A percentile compares a stretch with the other conserved stretches of the same genome.
These are phyloP conservation scores for Sisymbrium irio DNA, from an alignment of 345 rosid species.

Conservation along the genomic window DNA sequence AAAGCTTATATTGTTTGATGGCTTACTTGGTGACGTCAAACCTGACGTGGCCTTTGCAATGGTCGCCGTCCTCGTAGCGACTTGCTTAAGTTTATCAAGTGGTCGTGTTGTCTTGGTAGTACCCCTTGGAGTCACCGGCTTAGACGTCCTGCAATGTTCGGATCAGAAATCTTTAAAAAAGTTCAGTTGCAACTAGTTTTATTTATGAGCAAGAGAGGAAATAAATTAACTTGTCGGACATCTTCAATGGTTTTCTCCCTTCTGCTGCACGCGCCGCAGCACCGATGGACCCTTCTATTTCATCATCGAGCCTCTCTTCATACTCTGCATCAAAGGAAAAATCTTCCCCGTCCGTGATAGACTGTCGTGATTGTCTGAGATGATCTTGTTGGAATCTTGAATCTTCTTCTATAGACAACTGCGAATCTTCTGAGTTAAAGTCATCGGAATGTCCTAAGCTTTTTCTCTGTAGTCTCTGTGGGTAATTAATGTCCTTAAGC, in stretches of 20 bases:
- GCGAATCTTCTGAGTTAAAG: constrained; percentile 22
- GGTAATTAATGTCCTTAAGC: constrained; percentile 58
- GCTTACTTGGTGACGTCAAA: constrained; percentile 29
- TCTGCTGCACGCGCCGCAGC: constrained; percentile 15
- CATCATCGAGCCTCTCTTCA: constrained; percentile 18
- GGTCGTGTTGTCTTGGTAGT: constrained; percentile 27
- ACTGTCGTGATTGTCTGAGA: constrained; percentile 12
- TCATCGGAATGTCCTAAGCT: constrained; percentile 30
- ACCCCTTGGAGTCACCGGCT: constrained; percentile 32
- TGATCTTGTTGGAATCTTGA: constrained; percentile 27
- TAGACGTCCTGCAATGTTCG: constrained; percentile 15
- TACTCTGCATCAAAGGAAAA: constrained; percentile 22
- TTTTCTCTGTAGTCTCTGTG: constrained; percentile 19
- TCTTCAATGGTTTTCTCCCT: constrained; percentile 30
- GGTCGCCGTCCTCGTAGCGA: constrained; percentile 16
- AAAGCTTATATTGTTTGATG: not conserved
- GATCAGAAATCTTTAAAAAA: not conserved
- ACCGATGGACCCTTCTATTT: constrained; percentile 16
- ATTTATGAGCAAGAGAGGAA: not conserved
- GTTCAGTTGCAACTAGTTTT: not conserved
- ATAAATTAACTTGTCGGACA: constrained; percentile 14
- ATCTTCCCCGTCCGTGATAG: not conserved
- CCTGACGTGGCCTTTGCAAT: constrained; percentile 24
- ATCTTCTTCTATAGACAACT: constrained; percentile 15
- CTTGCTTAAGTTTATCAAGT: constrained; percentile 35